A percentile compares a stretch with the other conserved stretches of the same genome.
These are phyloP conservation scores for Bipolaris oryzae DNA, from an alignment of 2,329 filamentous ascomycete species.

Conservation along the genomic window DNA sequence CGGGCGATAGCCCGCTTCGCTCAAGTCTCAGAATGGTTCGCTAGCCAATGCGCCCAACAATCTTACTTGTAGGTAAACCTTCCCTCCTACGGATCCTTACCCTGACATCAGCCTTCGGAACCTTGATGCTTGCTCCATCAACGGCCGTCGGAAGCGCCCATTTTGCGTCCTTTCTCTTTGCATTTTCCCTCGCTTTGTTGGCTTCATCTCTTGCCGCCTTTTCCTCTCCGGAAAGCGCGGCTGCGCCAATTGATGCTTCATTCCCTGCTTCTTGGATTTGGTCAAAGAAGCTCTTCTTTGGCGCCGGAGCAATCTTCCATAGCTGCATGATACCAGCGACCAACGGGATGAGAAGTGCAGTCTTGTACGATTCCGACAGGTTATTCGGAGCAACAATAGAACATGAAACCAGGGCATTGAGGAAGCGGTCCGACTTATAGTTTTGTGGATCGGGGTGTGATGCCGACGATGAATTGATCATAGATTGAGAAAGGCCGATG, in stretches of 20 bases:
- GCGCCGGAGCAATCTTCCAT: constrained; percentile 43
- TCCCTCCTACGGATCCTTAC: constrained; percentile 58
- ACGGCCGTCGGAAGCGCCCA: constrained; percentile 60
- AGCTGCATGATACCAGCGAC: constrained; percentile 43
- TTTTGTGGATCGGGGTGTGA: constrained; percentile 27
- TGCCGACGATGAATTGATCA: constrained; percentile 40
- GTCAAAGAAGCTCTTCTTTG: constrained; percentile 42
- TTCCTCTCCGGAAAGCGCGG: constrained; percentile 24
- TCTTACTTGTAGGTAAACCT: constrained; percentile 22
- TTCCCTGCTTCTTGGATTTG: constrained; percentile 41
- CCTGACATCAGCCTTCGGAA: constrained; percentile 59
- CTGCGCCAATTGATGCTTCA: constrained; percentile 38
- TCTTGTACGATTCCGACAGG: constrained; percentile 26
- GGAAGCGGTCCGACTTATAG: constrained; percentile 39
- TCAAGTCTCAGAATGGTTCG: constrained; percentile 1
- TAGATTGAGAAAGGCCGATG: constrained; percentile 36
- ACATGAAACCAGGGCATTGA: constrained; percentile 16
- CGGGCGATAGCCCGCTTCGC: background rate
- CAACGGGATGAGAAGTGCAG: constrained; percentile 35
- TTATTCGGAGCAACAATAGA: constrained; percentile 26
- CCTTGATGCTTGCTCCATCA: constrained; percentile 56
- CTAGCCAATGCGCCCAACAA: constrained; percentile 21
- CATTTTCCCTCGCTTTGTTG: constrained; percentile 13
- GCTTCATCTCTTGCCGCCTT: constrained; percentile 17
- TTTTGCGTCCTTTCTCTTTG: constrained; percentile 22